These are phyloP conservation scores for Domatiomyces catenatus DNA, from an alignment of 2,329 filamentous ascomycete genomes.

Conservation along the genomic window DNA sequence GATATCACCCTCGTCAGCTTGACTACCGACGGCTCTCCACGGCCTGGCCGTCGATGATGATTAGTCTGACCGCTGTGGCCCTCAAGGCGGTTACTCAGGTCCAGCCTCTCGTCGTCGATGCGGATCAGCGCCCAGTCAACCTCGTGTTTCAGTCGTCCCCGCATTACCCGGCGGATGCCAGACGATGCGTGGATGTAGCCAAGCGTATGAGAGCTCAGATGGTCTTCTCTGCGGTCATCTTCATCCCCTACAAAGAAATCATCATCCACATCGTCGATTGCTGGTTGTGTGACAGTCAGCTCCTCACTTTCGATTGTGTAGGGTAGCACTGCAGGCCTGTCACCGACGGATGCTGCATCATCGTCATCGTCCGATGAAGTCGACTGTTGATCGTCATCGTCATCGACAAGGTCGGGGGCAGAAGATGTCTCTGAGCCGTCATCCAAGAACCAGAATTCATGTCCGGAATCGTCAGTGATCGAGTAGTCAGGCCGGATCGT, in stretches of 20 bases:
- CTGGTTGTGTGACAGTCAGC: slow-evolving; percentile 78
- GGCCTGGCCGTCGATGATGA: not conserved
- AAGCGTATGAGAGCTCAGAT: slow-evolving; percentile 64
- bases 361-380: slow-evolving; percentile 30
- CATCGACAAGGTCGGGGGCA: slow-evolving; percentile 39
- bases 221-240: slow-evolving; percentile 61
- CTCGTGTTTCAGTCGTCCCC: slow-evolving; percentile 64
- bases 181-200: slow-evolving; percentile 82
- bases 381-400: slow-evolving; percentile 28
- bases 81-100: slow-evolving; percentile 43
- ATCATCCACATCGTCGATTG: slow-evolving; percentile 69
- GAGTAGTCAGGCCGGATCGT: slow-evolving; percentile 20
- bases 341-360: slow-evolving; percentile 41
- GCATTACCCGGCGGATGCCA: slow-evolving; percentile 61
- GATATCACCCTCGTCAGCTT: slow-evolving; percentile 38
- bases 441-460: slow-evolving; percentile 32
- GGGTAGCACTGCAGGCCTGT: slow-evolving; percentile 36
- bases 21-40: not conserved
- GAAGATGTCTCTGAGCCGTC: slow-evolving; percentile 23
- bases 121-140: slow-evolving; percentile 91
- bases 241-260: slow-evolving; percentile 65
- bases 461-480: slow-evolving; percentile 24
- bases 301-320: slow-evolving; percentile 58
- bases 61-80: not conserved
- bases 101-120: slow-evolving; percentile 55